Conservation (phyloP, 495 filamentous ascomycete genomes). For the Haplographium delicatum region DNA sequence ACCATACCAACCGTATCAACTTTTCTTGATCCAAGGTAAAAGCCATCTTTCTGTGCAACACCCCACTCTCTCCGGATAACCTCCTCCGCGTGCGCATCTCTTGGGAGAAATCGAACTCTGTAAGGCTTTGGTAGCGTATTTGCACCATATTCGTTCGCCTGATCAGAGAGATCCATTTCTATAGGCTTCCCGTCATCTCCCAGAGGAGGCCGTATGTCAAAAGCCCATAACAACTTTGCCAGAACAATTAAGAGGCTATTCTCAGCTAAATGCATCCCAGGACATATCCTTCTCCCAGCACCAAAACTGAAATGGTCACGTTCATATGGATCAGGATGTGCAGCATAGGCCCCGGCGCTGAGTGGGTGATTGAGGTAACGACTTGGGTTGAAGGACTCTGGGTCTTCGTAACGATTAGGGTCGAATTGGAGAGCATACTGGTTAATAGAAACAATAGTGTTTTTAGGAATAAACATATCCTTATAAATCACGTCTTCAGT, state of each 20-base stretch:
- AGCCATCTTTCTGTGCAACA: background rate
- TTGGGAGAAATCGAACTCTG: background rate
- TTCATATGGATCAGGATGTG: constrained; percentile 24
- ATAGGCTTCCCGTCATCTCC: too few relatives aligned
- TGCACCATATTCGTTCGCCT: background rate
- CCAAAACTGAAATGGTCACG: constrained; percentile 50
- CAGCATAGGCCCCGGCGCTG: background rate
- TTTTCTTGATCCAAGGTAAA: background rate
- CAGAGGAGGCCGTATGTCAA: too few relatives aligned
- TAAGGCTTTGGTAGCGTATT: background rate
- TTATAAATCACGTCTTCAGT: constrained; percentile 40
- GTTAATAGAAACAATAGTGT: constrained; percentile 39
- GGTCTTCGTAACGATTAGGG: constrained; percentile 34
- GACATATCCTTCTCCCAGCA: constrained; percentile 54
- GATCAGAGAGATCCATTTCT: background rate
- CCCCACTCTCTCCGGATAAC: background rate
- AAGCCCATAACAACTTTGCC: constrained; percentile 49
- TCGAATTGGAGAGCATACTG: constrained; percentile 35
- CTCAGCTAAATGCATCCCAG: constrained; percentile 54
- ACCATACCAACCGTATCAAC: background rate
- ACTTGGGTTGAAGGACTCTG: constrained; percentile 40
- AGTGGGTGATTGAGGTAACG: constrained; percentile 30
- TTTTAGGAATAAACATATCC: constrained; percentile 37
- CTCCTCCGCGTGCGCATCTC: background rate
- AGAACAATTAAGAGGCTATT: constrained; percentile 46